phyloP scores from a whole-genome alignment of 2,329 filamentous ascomycete species.

The Clathrospora elynae region DNA sequence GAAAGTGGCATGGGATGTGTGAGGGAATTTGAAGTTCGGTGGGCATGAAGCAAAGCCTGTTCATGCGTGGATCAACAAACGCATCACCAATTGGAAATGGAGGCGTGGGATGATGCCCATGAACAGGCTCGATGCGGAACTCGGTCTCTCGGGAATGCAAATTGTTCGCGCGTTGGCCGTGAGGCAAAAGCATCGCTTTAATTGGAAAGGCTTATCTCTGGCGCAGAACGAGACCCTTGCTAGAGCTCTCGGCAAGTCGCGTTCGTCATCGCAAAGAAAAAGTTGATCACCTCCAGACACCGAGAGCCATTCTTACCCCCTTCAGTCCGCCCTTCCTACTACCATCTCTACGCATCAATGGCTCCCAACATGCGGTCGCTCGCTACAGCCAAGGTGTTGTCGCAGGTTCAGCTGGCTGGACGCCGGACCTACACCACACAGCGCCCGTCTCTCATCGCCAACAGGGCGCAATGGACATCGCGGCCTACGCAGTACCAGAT shows the following conservation, averaged over 20 bases:
- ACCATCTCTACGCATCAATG: slow-evolving; percentile 30
- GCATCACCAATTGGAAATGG: too few relatives aligned
- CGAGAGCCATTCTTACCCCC: slow-evolving; percentile 18
- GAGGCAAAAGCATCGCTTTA: slow-evolving; percentile 18
- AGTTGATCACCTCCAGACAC: slow-evolving; percentile 28
- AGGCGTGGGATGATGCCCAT: too few relatives aligned
- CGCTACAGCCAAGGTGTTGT: slow-evolving; percentile 36
- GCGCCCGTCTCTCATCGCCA: slow-evolving; percentile 43
- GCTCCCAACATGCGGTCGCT: slow-evolving; percentile 46
- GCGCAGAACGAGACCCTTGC: slow-evolving; percentile 13
- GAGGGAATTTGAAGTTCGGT: too few relatives aligned
- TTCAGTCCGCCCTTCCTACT: slow-evolving; percentile 15
- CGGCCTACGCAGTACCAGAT: slow-evolving; percentile 43
- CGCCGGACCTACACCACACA: slow-evolving; percentile 44
- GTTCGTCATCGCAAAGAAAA: slow-evolving; percentile 41
- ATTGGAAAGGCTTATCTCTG: slow-evolving; percentile 25
- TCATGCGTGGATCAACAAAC: too few relatives aligned
- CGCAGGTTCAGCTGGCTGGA: slow-evolving; percentile 43
- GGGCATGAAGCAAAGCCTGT: too few relatives aligned
- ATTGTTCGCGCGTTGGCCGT: slow-evolving; percentile 13
- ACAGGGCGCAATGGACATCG: slow-evolving; percentile 42
- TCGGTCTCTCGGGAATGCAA: too few relatives aligned
- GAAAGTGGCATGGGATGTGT: too few relatives aligned
- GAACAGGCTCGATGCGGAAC: too few relatives aligned
- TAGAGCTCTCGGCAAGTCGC: slow-evolving; percentile 11